Percentiles rank a stretch among this genome's conserved stretches.
These are phyloP conservation scores for Salix caprea DNA, from an alignment of 345 rosid species.

Conservation along the genomic window DNA sequence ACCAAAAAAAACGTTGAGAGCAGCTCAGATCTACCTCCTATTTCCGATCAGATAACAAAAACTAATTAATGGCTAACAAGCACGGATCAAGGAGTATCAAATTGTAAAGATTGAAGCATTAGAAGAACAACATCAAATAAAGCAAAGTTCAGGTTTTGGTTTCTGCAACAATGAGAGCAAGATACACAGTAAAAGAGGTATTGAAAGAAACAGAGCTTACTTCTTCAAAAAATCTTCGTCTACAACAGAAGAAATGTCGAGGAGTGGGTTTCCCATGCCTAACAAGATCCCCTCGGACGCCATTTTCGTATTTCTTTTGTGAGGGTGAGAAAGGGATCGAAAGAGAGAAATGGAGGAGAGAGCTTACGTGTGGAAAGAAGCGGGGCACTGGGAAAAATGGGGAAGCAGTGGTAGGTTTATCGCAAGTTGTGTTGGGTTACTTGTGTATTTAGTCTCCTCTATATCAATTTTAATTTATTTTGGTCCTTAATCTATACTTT, in stretches of 20 bases:
- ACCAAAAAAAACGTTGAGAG: background rate
- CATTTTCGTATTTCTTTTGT: conserved; percentile 26
- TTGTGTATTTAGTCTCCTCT: background rate
- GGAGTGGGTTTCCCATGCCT: conserved; percentile 99
- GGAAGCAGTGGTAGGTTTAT: too few species aligned
- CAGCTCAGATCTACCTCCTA: background rate
- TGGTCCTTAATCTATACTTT: background rate
- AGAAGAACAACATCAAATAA: background rate
- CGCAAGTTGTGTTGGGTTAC: background rate
- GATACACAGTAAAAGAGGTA: background rate
- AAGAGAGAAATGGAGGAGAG: background rate
- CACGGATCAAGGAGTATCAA: background rate
- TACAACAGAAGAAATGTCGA: conserved; percentile 92
- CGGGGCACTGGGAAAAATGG: background rate
- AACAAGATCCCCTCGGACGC: conserved; percentile 57
- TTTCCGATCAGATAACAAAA: background rate
- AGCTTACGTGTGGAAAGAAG: background rate
- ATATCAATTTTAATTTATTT: background rate
- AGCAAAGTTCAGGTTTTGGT: background rate
- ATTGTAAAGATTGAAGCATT: background rate
- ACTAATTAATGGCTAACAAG: background rate
- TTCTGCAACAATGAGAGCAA: background rate
- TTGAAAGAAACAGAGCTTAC: conserved; percentile 30
- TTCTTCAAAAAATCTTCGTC: conserved; percentile 74
- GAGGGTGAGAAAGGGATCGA: background rate